Evolutionary conservation across 176 grass and related monocot species (phyloP).

Genomic region (Rhynchospora breviuscula): DNA sequence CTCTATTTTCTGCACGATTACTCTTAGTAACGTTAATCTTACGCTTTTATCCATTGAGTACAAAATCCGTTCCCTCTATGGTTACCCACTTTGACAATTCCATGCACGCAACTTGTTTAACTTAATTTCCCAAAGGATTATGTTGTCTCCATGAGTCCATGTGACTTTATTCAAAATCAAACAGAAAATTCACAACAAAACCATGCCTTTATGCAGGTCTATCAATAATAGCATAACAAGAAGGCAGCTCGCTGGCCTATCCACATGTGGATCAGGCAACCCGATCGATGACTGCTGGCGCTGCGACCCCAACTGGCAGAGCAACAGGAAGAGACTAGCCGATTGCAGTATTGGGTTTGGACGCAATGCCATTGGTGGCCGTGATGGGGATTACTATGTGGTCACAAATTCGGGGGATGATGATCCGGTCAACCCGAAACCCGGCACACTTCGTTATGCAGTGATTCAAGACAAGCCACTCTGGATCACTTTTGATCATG

Average conservation of each 20-base stretch:
- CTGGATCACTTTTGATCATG: conserved; percentile 26
- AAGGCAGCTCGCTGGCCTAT: neutral
- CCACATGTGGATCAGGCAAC: conserved; percentile 22
- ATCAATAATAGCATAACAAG: conserved; percentile 19
- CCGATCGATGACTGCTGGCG: conserved; percentile 34
- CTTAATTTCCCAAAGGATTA: neutral
- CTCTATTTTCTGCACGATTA: neutral
- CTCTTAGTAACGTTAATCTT: neutral
- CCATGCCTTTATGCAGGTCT: neutral
- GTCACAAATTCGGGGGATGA: conserved; percentile 24
- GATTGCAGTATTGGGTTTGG: conserved; percentile 31
- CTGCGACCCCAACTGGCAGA: conserved; percentile 19
- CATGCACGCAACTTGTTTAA: neutral
- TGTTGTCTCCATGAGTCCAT: neutral
- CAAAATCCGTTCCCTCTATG: neutral
- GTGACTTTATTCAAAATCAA: neutral
- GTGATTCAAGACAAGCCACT: conserved; percentile 28
- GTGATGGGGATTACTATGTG: conserved; percentile 20
- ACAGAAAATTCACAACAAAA: neutral
- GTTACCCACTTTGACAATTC: neutral
- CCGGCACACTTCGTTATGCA: conserved; percentile 29
- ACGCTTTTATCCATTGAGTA: neutral
- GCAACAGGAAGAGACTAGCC: conserved; percentile 18
- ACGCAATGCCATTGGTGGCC: conserved; percentile 19
- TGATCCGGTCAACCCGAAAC: conserved; percentile 18